Percentiles rank a stretch among this genome's conserved stretches.
These are phyloP conservation scores for Powellomyces hirtus DNA, from an alignment of 192 early-diverging fungal genomes.

Conservation along the genomic window DNA sequence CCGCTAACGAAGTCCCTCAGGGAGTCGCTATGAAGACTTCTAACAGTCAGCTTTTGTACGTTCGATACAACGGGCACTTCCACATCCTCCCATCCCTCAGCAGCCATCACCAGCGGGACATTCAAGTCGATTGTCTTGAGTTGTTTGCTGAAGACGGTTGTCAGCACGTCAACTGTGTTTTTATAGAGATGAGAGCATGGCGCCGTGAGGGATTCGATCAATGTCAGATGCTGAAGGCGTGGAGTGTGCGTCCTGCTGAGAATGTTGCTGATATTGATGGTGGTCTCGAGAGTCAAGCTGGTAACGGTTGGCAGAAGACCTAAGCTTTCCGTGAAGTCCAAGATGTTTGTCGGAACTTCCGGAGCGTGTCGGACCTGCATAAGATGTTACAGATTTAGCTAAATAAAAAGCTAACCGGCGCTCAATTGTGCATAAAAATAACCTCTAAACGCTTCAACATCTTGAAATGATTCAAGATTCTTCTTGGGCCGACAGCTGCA, in stretches of 20 bases:
- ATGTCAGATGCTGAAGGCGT: background rate
- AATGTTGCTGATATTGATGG: background rate
- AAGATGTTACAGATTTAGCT: background rate
- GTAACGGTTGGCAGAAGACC: background rate
- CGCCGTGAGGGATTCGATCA: background rate
- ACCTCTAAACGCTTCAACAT: constrained; percentile 1
- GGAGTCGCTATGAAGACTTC: constrained; percentile 3
- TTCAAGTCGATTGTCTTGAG: background rate
- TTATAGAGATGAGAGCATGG: constrained; percentile 1
- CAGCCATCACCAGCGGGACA: constrained; percentile 7
- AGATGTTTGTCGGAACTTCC: background rate
- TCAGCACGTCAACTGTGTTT: background rate
- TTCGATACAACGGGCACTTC: background rate
- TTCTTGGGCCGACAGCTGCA: background rate
- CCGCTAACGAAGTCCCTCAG: background rate
- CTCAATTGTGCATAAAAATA: background rate
- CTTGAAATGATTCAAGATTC: background rate
- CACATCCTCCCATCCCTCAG: constrained; percentile 6
- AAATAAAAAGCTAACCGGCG: background rate
- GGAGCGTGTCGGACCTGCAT: background rate
- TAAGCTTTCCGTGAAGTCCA: background rate
- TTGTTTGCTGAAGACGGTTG: background rate
- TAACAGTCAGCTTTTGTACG: background rate
- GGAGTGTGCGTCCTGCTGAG: background rate
- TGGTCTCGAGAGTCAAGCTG: background rate